phyloP scores from a whole-genome alignment of 306 rosid genomes.

The Quercus bicolor region DNA sequence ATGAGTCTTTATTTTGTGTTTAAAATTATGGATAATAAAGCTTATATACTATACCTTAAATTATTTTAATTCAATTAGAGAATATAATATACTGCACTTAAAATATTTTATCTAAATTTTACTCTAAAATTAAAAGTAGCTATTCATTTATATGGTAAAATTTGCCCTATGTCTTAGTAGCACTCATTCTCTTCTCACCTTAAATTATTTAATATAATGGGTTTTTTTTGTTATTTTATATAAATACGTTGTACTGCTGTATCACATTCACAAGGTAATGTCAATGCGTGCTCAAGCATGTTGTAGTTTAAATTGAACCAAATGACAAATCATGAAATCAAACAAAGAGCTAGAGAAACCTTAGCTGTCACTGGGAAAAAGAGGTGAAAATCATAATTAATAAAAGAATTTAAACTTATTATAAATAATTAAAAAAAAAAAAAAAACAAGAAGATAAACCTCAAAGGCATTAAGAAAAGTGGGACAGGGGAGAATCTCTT shows the following conservation, averaged over 20 bases:
- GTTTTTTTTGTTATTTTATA: too few species aligned
- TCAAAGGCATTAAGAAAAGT: background rate
- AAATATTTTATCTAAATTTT: too few species aligned
- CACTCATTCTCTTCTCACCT: background rate
- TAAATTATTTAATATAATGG: background rate
- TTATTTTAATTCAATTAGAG: too few species aligned
- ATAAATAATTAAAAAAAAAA: background rate
- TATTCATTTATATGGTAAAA: too few species aligned
- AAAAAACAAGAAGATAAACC: slow-evolving; percentile 2
- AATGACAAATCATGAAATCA: background rate
- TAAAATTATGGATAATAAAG: too few species aligned
- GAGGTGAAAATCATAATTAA: slow-evolving; percentile 16
- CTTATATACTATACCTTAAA: too few species aligned
- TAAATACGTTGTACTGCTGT: background rate
- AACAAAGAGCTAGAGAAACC: slow-evolving; percentile 3
- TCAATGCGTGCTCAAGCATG: too few species aligned
- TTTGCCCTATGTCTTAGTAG: too few species aligned
- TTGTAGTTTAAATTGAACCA: background rate
- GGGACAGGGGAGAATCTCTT: slow-evolving; percentile 14
- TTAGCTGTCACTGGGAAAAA: slow-evolving; percentile 16
- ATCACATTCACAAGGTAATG: background rate
- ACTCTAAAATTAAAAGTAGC: too few species aligned
- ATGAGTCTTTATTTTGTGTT: too few species aligned
- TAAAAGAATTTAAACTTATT: background rate
- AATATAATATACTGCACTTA: too few species aligned